phyloP scores from a whole-genome alignment of 202 grass and related monocot genomes.

The Zizania palustris region DNA sequence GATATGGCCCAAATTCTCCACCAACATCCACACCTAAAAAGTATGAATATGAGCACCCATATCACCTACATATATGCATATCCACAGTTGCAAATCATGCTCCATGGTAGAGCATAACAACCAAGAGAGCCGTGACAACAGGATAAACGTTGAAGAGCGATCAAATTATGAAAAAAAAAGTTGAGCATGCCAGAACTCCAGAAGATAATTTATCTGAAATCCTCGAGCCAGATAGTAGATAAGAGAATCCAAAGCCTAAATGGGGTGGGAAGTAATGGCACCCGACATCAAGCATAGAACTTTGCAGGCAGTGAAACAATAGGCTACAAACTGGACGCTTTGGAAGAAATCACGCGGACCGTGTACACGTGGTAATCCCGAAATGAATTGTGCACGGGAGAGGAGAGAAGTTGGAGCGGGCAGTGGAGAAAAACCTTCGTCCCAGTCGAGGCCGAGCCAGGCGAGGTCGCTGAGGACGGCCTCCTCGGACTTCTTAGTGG shows the following conservation, averaged over 20 bases:
- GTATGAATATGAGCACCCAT: neutral
- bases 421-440: conserved; percentile 59
- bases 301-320: neutral
- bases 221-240: neutral
- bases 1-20: conserved; percentile 86
- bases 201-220: neutral
- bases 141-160: neutral
- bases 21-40: conserved; percentile 72
- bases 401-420: too few species aligned
- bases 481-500: conserved; percentile 81
- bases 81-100: neutral
- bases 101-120: neutral
- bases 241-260: neutral
- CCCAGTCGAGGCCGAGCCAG: conserved; percentile 94
- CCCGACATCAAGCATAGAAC: neutral
- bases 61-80: neutral
- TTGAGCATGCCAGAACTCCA: neutral
- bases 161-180: neutral
- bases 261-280: neutral
- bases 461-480: conserved; percentile 80
- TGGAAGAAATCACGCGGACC: too few species aligned
- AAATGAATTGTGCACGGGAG: too few species aligned
- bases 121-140: neutral
- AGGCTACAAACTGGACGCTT: too few species aligned
- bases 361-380: too few species aligned